Percentiles rank a stretch among this genome's conserved stretches.
Evolutionary conservation across 1,284 basidiomycete genomes (phyloP).

Genomic region (Xerocomus minutiporus): DNA sequence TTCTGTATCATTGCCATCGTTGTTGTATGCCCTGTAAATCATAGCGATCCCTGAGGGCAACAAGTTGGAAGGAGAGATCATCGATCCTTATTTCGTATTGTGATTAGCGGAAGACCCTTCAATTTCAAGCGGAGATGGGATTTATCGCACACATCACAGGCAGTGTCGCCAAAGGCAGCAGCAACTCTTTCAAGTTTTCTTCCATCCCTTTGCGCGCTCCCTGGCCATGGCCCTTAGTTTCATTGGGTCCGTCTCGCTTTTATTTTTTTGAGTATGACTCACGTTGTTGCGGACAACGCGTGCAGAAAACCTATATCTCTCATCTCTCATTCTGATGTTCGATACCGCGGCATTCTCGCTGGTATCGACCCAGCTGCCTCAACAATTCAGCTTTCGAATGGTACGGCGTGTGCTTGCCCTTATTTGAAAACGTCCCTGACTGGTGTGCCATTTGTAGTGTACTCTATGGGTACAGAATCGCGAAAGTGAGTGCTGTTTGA

Average conservation of each 20-base stretch:
- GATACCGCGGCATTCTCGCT: constrained; percentile 82
- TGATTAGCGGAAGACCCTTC: not conserved
- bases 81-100: too few relatives aligned
- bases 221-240: constrained; percentile 62
- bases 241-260: constrained; percentile 49
- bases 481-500: constrained; percentile 54
- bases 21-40: not conserved
- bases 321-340: constrained; percentile 86
- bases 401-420: constrained; percentile 37
- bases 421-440: constrained; percentile 2
- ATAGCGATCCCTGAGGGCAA: not conserved
- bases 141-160: constrained; percentile 7
- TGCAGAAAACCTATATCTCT: constrained; percentile 84
- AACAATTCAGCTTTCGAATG: constrained; percentile 84
- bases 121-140: constrained; percentile 26
- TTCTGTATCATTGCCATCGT: not conserved
- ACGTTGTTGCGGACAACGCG: constrained; percentile 4
- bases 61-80: too few relatives aligned
- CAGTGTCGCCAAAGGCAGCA: constrained; percentile 11
- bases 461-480: constrained; percentile 84
- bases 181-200: constrained; percentile 15
- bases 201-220: constrained; percentile 2
- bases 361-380: constrained; percentile 80
- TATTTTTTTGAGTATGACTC: not conserved
- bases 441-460: constrained; percentile 46